These are phyloP conservation scores for Coemansia sp. DNA, from an alignment of 371 early-diverging fungal genomes.

Conservation along the genomic window DNA sequence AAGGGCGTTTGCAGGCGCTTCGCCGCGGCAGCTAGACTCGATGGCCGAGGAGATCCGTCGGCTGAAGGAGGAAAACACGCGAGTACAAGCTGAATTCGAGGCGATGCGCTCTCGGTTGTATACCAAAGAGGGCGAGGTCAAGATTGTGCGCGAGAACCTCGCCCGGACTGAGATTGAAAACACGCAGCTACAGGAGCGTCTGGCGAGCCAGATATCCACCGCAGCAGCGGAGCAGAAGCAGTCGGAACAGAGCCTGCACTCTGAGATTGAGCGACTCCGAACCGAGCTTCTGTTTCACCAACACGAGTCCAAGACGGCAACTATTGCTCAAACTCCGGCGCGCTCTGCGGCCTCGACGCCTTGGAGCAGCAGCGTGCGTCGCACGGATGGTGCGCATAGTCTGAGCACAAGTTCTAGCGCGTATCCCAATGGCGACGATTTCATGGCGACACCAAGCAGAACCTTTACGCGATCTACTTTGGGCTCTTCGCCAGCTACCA, in stretches of 20 bases:
- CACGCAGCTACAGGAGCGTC: conserved; percentile 45
- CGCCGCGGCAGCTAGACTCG: background rate
- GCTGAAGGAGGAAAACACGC: conserved; percentile 28
- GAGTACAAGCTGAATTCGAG: conserved; percentile 25
- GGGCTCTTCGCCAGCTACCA: background rate
- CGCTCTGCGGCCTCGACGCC: conserved; percentile 1
- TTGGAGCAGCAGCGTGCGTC: conserved; percentile 3
- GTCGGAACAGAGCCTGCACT: conserved; percentile 9
- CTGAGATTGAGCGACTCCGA: conserved; percentile 36
- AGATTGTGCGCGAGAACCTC: conserved; percentile 45
- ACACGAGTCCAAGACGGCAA: conserved; percentile 32
- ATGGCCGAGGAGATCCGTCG: conserved; percentile 23
- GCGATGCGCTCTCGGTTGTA: conserved; percentile 34
- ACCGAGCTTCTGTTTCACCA: conserved; percentile 39
- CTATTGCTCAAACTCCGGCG: conserved; percentile 6
- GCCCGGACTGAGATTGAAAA: conserved; percentile 45
- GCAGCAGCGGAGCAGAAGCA: conserved; percentile 4
- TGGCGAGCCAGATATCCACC: conserved; percentile 27
- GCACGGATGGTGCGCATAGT: background rate
- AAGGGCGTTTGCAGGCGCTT: background rate
- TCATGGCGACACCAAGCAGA: conserved; percentile 22
- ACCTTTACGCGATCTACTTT: background rate
- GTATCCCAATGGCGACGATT: conserved; percentile 34
- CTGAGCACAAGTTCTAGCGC: background rate
- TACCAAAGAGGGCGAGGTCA: conserved; percentile 46